Percentiles rank a stretch among this genome's conserved stretches.
These are phyloP conservation scores for Strobilomyces echinocephalus DNA, from an alignment of 768 basidiomycete genomes.

Conservation along the genomic window DNA sequence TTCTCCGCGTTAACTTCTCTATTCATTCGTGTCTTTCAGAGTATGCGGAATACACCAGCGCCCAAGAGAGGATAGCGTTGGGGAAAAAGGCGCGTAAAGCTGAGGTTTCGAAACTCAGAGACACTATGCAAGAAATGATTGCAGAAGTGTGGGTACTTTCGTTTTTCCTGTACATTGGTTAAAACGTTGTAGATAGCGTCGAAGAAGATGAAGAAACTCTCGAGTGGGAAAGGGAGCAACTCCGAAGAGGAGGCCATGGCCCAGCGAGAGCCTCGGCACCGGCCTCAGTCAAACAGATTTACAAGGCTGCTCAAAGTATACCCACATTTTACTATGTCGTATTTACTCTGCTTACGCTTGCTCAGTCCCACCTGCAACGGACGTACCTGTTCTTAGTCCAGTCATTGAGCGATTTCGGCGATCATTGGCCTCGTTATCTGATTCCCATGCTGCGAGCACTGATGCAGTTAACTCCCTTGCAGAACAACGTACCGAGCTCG, in stretches of 20 bases:
- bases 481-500: constrained; percentile 60
- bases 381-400: constrained; percentile 60
- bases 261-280: constrained; percentile 34
- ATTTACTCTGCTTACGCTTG: constrained; percentile 8
- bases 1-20: background rate
- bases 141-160: constrained; percentile 61
- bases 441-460: constrained; percentile 64
- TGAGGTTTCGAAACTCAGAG: constrained; percentile 62
- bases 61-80: constrained; percentile 79
- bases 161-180: background rate
- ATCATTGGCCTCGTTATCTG: constrained; percentile 54
- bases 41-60: constrained; percentile 82
- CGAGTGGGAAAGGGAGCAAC: constrained; percentile 83
- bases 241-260: constrained; percentile 65
- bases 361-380: constrained; percentile 60
- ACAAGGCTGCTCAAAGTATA: constrained; percentile 71
- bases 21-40: constrained; percentile 40
- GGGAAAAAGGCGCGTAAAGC: constrained; percentile 76
- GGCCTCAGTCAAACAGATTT: constrained; percentile 47
- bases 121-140: constrained; percentile 76
- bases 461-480: constrained; percentile 51
- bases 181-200: constrained; percentile 41
- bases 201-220: constrained; percentile 81
- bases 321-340: constrained; percentile 3
- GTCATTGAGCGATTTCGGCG: constrained; percentile 59